Percentiles rank a stretch among this genome's conserved stretches.
phyloP scores from a whole-genome alignment of 2,329 filamentous ascomycete species.

The Fusarium chlamydosporum region DNA sequence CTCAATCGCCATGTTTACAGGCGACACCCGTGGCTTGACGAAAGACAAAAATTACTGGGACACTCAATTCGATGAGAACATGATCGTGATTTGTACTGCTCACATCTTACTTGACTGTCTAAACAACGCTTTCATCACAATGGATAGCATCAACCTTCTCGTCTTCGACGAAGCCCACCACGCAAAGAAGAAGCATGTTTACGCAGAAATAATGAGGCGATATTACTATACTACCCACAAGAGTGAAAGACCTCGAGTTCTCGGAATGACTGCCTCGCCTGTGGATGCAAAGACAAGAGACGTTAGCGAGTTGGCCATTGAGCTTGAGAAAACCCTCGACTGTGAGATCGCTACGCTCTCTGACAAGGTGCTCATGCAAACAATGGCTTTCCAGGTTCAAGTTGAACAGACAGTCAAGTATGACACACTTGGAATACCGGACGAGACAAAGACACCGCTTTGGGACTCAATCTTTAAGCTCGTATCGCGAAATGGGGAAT shows the following conservation, averaged over 20 bases:
- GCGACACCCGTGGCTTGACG: constrained; percentile 69
- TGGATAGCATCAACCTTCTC: constrained; percentile 87
- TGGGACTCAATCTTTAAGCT: constrained; percentile 67
- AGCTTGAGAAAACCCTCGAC: constrained; percentile 83
- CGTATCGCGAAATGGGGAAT: constrained; percentile 59
- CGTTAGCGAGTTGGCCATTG: constrained; percentile 75
- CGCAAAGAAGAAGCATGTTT: constrained; percentile 92
- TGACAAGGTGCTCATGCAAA: constrained; percentile 54
- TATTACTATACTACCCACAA: constrained; percentile 74
- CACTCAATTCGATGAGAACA: constrained; percentile 71
- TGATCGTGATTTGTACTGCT: constrained; percentile 92
- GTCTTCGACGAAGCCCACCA: constrained; percentile 98
- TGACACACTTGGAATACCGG: constrained; percentile 59
- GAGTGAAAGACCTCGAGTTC: constrained; percentile 77
- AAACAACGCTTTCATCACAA: constrained; percentile 81
- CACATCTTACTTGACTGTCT: constrained; percentile 87
- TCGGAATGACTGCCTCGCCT: constrained; percentile 98
- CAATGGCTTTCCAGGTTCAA: constrained; percentile 48
- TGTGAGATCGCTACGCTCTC: constrained; percentile 84
- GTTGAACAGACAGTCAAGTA: constrained; percentile 68
- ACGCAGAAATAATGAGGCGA: constrained; percentile 90
- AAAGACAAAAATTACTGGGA: constrained; percentile 65
- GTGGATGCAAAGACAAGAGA: constrained; percentile 83
- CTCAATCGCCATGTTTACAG: constrained; percentile 80
- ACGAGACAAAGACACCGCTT: constrained; percentile 73